Evolutionary conservation across 305 asterid species (phyloP).

Genomic region (Solanum hybrid): DNA sequence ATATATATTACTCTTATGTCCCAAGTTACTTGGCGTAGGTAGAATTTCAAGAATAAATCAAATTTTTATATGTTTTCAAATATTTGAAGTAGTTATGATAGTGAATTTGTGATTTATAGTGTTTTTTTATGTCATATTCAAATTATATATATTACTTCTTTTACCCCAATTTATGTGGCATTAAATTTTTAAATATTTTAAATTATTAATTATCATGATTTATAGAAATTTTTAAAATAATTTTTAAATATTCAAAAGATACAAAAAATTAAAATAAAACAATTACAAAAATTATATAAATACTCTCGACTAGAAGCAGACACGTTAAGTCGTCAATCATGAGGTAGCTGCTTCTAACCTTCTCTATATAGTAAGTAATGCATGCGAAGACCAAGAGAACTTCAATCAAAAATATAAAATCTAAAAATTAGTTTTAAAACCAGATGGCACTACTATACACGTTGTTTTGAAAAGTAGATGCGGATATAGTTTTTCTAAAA

Average conservation of each 20-base stretch:
- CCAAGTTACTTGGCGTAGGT: too few species aligned
- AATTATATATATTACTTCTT: too few species aligned
- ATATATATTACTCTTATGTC: background rate
- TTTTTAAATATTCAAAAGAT: background rate
- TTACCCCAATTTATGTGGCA: too few species aligned
- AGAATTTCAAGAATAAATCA: too few species aligned
- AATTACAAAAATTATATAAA: too few species aligned
- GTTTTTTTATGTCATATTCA: too few species aligned
- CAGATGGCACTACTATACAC: background rate
- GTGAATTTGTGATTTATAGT: too few species aligned
- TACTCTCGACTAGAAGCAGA: background rate
- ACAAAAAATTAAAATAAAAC: too few species aligned
- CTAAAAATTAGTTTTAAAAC: background rate
- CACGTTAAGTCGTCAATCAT: background rate
- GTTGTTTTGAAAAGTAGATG: background rate
- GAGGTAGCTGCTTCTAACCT: background rate
- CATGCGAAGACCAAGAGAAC: background rate
- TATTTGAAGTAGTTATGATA: too few species aligned
- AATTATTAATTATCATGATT: too few species aligned
- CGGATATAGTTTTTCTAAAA: background rate
- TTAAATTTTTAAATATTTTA: too few species aligned
- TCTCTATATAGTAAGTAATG: background rate
- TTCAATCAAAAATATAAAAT: background rate
- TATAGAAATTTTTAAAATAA: accelerated
- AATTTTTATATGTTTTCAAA: too few species aligned